Base-by-base conservation (phyloP, 2,329 filamentous ascomycete genomes). In the Fusarium sp. region DNA sequence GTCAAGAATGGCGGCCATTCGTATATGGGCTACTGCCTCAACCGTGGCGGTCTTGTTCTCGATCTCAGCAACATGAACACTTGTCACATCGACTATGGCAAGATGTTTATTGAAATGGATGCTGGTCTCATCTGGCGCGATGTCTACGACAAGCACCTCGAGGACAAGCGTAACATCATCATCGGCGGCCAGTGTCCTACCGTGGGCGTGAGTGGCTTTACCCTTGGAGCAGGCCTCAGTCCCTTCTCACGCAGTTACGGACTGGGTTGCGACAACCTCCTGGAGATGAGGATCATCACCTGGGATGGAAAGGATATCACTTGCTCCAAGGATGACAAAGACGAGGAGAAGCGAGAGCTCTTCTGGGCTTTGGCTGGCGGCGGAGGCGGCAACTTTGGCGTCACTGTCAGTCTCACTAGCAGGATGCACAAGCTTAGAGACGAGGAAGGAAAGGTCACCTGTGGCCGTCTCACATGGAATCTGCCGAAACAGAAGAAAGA, bases 321-420 rank as follows among this genome's bases (percentile, higher is more conserved):
- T 0, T 36, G 53, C 1, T 53, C 54, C 0, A 36, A 15, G 11
- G 32, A 53, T 0, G 42, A 53, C n/a, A 15, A 46, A 2, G 43
- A 53, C 4, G n/a, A 22, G 5, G 15, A 48, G 11, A 53, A 58
- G 26, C 36, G 49, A 1, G 41, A 48, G n/a, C 31, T 58, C 7
- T 58, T 58, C 38, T 58, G 54, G 54, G 54, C 49, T 25, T 19
- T 58, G 4, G n/a, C 11, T 8, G 49, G 54, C 1, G 54, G 48
- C 2, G 54, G 54, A 0, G 54, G 54, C 4, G 54, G 54, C 0
- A 58, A 58, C 15, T 43, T 58, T 31, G 54, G 54, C 4, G 19
- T 58, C 3, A 45, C 48, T 1, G 54, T 58, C 4, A 29, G 29
- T 2, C 11, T 53, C 13, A 53, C 44, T 1, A 12, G 15, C 2